Evolutionary conservation across 2,329 filamentous ascomycete genomes (phyloP).

Genomic region (Microdochium paspali): DNA sequence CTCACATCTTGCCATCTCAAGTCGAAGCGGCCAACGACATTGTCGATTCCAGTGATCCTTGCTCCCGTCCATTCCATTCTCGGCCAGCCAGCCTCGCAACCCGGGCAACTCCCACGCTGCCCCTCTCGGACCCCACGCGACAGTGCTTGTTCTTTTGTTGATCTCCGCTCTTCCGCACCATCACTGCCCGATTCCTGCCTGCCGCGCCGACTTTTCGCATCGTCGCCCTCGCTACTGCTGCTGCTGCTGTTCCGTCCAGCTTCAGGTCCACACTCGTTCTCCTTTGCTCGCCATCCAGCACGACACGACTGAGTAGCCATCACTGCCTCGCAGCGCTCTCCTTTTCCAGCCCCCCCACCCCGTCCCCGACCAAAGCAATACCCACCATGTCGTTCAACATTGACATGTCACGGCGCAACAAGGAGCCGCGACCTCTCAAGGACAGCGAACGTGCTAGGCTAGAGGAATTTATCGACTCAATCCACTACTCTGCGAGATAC

Average conservation of each 20-base stretch:
- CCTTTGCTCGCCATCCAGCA: background rate
- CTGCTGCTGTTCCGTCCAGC: background rate
- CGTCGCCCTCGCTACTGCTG: background rate
- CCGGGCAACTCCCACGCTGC: background rate
- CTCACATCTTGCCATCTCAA: too few species aligned
- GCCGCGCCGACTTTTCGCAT: background rate
- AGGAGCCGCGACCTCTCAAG: slow-evolving; percentile 68
- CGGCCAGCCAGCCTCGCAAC: background rate
- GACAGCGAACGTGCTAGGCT: slow-evolving; percentile 75
- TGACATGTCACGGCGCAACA: slow-evolving; percentile 79
- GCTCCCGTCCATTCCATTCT: background rate
- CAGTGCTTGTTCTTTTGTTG: background rate
- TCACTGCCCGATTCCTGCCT: background rate
- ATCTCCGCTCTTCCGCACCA: slow-evolving; percentile 1
- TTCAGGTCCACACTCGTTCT: background rate
- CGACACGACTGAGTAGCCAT: background rate
- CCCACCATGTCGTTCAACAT: slow-evolving; percentile 41
- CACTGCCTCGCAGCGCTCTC: background rate
- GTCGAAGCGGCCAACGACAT: too few species aligned
- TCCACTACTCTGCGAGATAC: slow-evolving; percentile 96
- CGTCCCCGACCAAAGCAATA: slow-evolving; percentile 8
- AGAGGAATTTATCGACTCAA: slow-evolving; percentile 85
- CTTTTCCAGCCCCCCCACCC: slow-evolving; percentile 4
- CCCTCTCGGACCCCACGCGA: background rate
- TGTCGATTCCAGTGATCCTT: background rate